A percentile compares a stretch with the other conserved stretches of the same genome.
phyloP scores from a whole-genome alignment of 805 yeast genomes.

The Hanseniaspora guilliermondii region DNA sequence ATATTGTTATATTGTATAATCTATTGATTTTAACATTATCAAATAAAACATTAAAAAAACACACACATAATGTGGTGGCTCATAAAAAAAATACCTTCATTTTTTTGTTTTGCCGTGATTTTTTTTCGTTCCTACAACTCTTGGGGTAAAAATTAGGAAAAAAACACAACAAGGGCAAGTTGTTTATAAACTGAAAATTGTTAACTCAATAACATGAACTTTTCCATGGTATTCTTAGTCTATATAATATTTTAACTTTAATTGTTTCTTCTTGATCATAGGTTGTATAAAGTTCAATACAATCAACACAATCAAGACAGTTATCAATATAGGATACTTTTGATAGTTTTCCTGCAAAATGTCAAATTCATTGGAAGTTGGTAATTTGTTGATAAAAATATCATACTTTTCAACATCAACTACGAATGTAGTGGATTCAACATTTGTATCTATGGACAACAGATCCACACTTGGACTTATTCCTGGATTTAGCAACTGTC shows the following conservation, averaged over 20 bases:
- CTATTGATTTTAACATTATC: background rate
- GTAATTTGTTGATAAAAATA: slow-evolving; percentile 59
- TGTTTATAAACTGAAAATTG: background rate
- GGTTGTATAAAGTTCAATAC: slow-evolving; percentile 44
- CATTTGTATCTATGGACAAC: slow-evolving; percentile 42
- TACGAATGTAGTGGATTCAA: slow-evolving; percentile 72
- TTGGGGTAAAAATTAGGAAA: background rate
- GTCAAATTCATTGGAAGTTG: slow-evolving; percentile 81
- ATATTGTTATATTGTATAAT: background rate
- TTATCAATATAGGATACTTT: slow-evolving; percentile 45
- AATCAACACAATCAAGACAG: slow-evolving; percentile 42
- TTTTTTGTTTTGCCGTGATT: too few species aligned
- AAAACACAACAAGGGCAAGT: too few species aligned
- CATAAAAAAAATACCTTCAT: too few species aligned
- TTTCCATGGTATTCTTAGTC: background rate
- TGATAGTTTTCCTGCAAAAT: slow-evolving; percentile 56
- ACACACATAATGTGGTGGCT: too few species aligned
- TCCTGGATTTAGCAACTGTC: slow-evolving; percentile 30
- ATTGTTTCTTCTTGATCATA: slow-evolving; percentile 40
- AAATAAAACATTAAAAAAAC: too few species aligned
- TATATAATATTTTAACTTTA: slow-evolving; percentile 43
- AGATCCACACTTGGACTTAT: slow-evolving; percentile 22
- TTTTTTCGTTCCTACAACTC: too few species aligned
- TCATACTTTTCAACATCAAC: slow-evolving; percentile 54
- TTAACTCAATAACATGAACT: background rate